A percentile compares a stretch with the other conserved stretches of the same genome.
These are phyloP conservation scores for Neoboletus magnificus DNA, from an alignment of 768 basidiomycete genomes.

Conservation along the genomic window DNA sequence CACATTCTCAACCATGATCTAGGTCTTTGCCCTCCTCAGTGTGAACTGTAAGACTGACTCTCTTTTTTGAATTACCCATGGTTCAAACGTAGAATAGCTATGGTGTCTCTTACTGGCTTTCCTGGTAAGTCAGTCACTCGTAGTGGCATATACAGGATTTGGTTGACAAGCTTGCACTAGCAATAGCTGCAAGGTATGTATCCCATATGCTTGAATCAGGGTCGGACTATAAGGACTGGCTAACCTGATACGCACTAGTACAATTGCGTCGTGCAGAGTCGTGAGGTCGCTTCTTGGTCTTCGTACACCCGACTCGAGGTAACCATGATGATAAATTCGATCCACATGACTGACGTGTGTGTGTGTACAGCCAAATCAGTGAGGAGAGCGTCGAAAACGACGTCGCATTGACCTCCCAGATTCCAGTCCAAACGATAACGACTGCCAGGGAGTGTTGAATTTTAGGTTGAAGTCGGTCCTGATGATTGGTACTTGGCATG, in stretches of 20 bases:
- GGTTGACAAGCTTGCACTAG: conserved; percentile 6
- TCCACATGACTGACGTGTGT: not conserved
- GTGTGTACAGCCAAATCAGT: not conserved
- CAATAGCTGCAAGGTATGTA: conserved; percentile 21
- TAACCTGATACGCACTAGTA: not conserved
- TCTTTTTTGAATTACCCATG: not conserved
- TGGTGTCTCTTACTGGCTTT: not conserved
- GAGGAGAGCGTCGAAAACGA: not conserved
- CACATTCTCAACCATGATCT: not conserved
- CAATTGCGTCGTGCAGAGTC: conserved; percentile 15
- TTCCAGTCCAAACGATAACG: not conserved
- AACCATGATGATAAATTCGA: not conserved
- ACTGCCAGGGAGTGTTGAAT: not conserved
- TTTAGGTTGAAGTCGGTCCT: no score
- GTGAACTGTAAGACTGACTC: not conserved
- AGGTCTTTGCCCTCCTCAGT: conserved; percentile 16
- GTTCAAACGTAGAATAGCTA: conserved; percentile 1
- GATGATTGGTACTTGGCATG: no score
- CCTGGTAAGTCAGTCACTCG: conserved; percentile 5
- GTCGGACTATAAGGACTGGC: not conserved
- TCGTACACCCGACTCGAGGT: not conserved
- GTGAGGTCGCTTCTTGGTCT: conserved; percentile 17
- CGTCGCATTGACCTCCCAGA: conserved; percentile 2
- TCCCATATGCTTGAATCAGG: no score
- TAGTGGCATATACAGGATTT: not conserved